These are phyloP conservation scores for Gossypium thurberi DNA, from an alignment of 345 rosid genomes.

Conservation along the genomic window DNA sequence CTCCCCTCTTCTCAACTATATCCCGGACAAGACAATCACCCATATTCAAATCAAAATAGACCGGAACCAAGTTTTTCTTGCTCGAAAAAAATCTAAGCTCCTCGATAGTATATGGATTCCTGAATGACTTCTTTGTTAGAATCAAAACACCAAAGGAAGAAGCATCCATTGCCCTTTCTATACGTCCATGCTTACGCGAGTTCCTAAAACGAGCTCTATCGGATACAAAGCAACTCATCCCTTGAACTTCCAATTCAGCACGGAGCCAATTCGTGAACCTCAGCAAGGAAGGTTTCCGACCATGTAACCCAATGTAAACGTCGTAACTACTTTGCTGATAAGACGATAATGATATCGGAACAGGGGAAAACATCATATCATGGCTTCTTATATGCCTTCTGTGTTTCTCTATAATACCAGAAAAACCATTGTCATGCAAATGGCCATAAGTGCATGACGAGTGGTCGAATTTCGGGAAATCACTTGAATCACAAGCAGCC, in stretches of 20 bases:
- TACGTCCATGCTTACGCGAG: slow-evolving; percentile 52
- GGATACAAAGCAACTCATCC: slow-evolving; percentile 81
- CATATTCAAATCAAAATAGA: slow-evolving; percentile 72
- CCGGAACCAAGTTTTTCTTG: slow-evolving; percentile 86
- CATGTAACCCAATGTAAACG: slow-evolving; percentile 73
- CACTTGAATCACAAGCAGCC: slow-evolving; percentile 26
- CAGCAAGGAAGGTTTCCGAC: slow-evolving; percentile 65
- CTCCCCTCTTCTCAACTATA: slow-evolving; percentile 89
- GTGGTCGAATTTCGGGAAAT: slow-evolving; percentile 37
- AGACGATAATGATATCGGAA: slow-evolving; percentile 53
- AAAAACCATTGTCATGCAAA: slow-evolving; percentile 24
- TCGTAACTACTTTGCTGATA: slow-evolving; percentile 71
- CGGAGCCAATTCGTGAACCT: slow-evolving; percentile 82
- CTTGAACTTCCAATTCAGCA: slow-evolving; percentile 92
- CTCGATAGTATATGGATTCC: slow-evolving; percentile 75
- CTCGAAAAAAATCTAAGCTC: slow-evolving; percentile 68
- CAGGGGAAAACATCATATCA: slow-evolving; percentile 32
- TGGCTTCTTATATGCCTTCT: slow-evolving; percentile 37
- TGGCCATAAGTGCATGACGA: slow-evolving; percentile 34
- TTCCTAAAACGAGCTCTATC: slow-evolving; percentile 72
- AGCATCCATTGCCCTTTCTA: slow-evolving; percentile 77
- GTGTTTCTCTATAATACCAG: slow-evolving; percentile 29
- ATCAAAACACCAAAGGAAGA: slow-evolving; percentile 82
- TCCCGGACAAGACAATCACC: slow-evolving; percentile 94
- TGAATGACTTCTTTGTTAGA: slow-evolving; percentile 71